phyloP scores from a whole-genome alignment of 75 land plant species.

The Picea glauca region DNA sequence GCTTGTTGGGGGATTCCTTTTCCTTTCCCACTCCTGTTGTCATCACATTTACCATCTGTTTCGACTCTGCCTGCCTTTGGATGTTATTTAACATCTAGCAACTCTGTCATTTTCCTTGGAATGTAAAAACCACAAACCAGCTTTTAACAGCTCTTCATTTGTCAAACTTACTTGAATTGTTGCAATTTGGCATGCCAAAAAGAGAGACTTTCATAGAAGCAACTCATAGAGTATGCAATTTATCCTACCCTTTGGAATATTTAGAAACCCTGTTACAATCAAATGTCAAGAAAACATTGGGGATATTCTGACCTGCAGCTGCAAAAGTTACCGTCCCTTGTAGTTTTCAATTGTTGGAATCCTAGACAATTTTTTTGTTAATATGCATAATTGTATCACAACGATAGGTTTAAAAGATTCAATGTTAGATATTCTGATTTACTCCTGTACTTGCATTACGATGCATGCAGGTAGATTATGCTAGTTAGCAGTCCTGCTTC shows the following conservation, averaged over 20 bases:
- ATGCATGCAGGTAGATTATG: slow-evolving; percentile 7
- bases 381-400: neutral
- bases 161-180: neutral
- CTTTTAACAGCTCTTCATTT: neutral
- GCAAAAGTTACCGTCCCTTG: neutral
- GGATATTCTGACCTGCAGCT: neutral
- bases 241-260: neutral
- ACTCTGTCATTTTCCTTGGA: neutral
- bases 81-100: neutral
- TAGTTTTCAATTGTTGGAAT: no score
- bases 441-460: neutral
- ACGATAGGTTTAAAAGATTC: neutral
- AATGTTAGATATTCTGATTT: neutral
- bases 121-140: neutral
- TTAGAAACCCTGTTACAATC: no score
- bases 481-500: neutral
- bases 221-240: neutral
- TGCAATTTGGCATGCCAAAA: neutral
- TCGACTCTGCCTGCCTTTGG: neutral
- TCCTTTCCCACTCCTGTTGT: neutral
- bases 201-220: neutral
- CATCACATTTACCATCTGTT: neutral
- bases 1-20: neutral
- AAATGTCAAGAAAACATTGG: neutral
- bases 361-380: neutral